Evolutionary conservation across 176 grass and related monocot genomes (phyloP).

Genomic region (Oryza meyeriana): DNA sequence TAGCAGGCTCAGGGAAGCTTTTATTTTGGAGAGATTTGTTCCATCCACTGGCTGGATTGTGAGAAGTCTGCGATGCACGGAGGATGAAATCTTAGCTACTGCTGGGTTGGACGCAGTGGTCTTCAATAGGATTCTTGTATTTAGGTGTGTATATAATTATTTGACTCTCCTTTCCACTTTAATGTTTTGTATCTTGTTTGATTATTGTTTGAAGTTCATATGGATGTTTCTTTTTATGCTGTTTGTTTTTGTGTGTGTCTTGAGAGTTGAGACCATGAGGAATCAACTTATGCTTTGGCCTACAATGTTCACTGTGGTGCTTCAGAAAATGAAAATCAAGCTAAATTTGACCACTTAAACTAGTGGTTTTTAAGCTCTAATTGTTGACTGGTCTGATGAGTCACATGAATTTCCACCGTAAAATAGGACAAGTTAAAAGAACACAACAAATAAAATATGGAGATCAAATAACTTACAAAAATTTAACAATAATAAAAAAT

Average conservation of each 20-base stretch:
- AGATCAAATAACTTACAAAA: neutral
- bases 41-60: conserved; percentile 78
- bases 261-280: neutral
- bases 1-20: conserved; percentile 51
- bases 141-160: conserved; percentile 51
- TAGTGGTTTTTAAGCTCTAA: neutral
- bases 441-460: neutral
- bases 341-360: neutral
- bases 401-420: neutral
- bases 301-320: neutral
- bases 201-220: neutral
- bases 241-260: neutral
- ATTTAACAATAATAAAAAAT: conserved; percentile 5
- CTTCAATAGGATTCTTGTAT: conserved; percentile 78
- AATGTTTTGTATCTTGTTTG: neutral
- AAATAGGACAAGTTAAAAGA: neutral
- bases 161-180: neutral
- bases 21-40: conserved; percentile 84
- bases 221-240: neutral
- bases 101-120: conserved; percentile 93
- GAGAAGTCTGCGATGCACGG: conserved; percentile 73
- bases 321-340: neutral
- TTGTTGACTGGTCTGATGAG: neutral
- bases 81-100: conserved; percentile 70
- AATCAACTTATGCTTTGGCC: neutral